Evolutionary conservation across 2,329 filamentous ascomycete genomes (phyloP).

Genomic region (Aspergillus melleus): DNA sequence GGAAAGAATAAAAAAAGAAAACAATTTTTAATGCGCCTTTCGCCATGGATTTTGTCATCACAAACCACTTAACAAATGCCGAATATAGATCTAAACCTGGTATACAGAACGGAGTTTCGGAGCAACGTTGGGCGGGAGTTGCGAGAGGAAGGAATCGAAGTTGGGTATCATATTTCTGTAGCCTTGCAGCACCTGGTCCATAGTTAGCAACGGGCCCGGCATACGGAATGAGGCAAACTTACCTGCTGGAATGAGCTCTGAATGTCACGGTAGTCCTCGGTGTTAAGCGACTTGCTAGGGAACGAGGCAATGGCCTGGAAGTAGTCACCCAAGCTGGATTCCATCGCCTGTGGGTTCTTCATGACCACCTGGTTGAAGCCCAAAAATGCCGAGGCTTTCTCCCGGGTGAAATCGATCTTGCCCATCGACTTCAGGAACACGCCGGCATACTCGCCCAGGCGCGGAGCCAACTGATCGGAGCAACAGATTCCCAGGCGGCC

Average conservation of each 20-base stretch:
- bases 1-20: constrained; percentile 6
- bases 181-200: constrained; percentile 43
- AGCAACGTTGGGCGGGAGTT: constrained; percentile 39
- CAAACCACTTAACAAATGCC: constrained; percentile 19
- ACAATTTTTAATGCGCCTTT: constrained; percentile 26
- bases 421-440: constrained; percentile 80
- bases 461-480: constrained; percentile 72
- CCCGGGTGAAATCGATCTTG: constrained; percentile 82
- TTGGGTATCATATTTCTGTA: constrained; percentile 50
- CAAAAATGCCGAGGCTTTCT: constrained; percentile 90
- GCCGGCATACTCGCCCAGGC: constrained; percentile 75
- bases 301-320: constrained; percentile 80
- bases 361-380: constrained; percentile 85
- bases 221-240: too few species aligned
- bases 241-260: constrained; percentile 76
- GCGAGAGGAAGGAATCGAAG: constrained; percentile 47
- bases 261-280: constrained; percentile 61
- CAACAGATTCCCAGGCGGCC: constrained; percentile 83
- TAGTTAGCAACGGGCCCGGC: neutral
- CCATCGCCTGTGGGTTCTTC: constrained; percentile 88
- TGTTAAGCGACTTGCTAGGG: constrained; percentile 59
- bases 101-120: constrained; percentile 46
- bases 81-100: constrained; percentile 36
- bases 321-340: constrained; percentile 77
- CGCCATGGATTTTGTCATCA: constrained; percentile 19